Conservation (phyloP, 768 basidiomycete species). For the Glaciozyma antarctica region DNA sequence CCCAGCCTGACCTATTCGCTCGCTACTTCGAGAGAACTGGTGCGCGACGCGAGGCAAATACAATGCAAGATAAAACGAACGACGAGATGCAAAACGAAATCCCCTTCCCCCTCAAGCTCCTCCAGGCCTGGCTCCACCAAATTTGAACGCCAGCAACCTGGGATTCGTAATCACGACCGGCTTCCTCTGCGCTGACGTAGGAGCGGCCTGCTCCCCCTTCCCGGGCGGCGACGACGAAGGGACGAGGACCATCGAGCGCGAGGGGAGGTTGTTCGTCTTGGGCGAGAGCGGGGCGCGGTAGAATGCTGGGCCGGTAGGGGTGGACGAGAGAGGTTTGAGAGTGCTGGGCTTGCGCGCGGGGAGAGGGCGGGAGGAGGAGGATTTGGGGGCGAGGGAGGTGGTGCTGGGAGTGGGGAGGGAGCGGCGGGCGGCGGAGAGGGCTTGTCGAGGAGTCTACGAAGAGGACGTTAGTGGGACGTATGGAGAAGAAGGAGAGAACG, state of each 20-base stretch:
- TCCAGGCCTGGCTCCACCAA: not conserved
- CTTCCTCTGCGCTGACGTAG: not conserved
- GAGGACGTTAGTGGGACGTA: not conserved
- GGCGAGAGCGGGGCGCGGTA: slow-evolving; percentile 13
- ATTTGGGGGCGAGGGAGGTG: not conserved
- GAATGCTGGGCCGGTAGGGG: not conserved
- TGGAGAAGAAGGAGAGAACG: not conserved
- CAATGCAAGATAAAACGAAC: too few relatives aligned
- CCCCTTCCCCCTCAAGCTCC: too few relatives aligned
- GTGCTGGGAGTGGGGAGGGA: not conserved
- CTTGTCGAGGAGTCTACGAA: not conserved
- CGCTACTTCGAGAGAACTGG: too few relatives aligned
- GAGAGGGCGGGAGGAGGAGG: not conserved
- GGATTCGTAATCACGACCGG: slow-evolving; percentile 19
- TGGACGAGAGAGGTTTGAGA: not conserved
- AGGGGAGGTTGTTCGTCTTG: not conserved
- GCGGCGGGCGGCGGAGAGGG: slow-evolving; percentile 3
- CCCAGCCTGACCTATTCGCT: too few relatives aligned
- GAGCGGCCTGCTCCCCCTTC: too few relatives aligned
- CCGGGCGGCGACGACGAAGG: too few relatives aligned
- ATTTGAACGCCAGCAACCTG: slow-evolving; percentile 17
- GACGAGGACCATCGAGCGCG: slow-evolving; percentile 3
- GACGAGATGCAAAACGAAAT: too few relatives aligned
- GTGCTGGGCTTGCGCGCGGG: not conserved
- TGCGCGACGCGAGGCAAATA: too few relatives aligned